Evolutionary conservation across 2,329 filamentous ascomycete genomes (phyloP).

Genomic region (Xylaria digitata): DNA sequence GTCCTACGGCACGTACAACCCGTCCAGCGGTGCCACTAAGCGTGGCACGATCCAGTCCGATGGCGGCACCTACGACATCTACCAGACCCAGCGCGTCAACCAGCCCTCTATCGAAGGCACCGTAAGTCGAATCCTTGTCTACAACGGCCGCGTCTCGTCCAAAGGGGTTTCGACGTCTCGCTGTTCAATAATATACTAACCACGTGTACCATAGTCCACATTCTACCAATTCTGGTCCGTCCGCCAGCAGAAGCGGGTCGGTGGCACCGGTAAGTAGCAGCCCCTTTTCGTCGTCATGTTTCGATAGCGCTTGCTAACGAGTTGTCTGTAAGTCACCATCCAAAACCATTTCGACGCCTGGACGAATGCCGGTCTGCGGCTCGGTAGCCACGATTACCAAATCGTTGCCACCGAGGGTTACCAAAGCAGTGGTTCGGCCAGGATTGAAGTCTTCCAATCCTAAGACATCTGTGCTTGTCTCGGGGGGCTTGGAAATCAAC

Average conservation of each 20-base stretch:
- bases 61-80: slow-evolving; percentile 52
- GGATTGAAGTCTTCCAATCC: slow-evolving; percentile 46
- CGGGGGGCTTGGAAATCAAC: background rate
- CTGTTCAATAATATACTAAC: slow-evolving; percentile 8
- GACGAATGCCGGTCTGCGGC: slow-evolving; percentile 47
- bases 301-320: background rate
- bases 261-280: slow-evolving; percentile 46
- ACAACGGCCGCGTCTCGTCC: background rate
- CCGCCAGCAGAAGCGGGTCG: slow-evolving; percentile 60
- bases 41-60: slow-evolving; percentile 50
- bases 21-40: slow-evolving; percentile 46
- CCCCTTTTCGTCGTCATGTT: background rate
- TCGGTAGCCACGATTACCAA: slow-evolving; percentile 53
- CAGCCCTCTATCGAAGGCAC: slow-evolving; percentile 60
- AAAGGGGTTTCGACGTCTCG: background rate
- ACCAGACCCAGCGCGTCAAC: slow-evolving; percentile 53
- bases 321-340: slow-evolving; percentile 45
- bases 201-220: slow-evolving; percentile 46
- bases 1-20: slow-evolving; percentile 52
- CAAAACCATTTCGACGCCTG: slow-evolving; percentile 53
- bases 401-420: slow-evolving; percentile 55
- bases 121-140: slow-evolving; percentile 9
- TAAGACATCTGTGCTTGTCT: slow-evolving; percentile 3
- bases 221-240: slow-evolving; percentile 67
- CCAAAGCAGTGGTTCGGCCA: slow-evolving; percentile 60